phyloP scores from a whole-genome alignment of 169 alveolate genomes.

The Babesia divergens region DNA sequence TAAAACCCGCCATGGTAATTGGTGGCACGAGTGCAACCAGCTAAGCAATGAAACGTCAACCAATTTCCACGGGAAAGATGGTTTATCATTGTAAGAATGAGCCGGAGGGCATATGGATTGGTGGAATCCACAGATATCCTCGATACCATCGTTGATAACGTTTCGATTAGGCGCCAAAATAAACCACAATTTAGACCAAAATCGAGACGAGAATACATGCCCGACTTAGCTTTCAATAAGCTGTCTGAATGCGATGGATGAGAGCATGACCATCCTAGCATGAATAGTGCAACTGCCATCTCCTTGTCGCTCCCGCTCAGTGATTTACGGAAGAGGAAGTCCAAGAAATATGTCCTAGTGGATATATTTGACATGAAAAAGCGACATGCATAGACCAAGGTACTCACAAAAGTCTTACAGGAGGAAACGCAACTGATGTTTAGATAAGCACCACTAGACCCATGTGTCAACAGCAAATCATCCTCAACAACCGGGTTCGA shows the following conservation, averaged over 20 bases:
- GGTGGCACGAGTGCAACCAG: background rate
- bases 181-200: background rate
- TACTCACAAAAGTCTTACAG: slow-evolving; percentile 23
- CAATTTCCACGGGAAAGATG: slow-evolving; percentile 37
- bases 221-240: background rate
- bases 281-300: slow-evolving; percentile 32
- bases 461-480: background rate
- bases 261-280: slow-evolving; percentile 36
- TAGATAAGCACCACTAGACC: background rate
- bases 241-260: background rate
- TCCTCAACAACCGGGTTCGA: background rate
- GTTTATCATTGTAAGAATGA: slow-evolving; percentile 14
- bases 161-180: slow-evolving; percentile 29
- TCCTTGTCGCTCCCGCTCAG: background rate
- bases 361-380: background rate
- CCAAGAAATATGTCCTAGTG: slow-evolving; percentile 23
- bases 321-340: slow-evolving; percentile 43
- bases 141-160: background rate
- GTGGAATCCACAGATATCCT: background rate
- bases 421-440: background rate
- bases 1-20: slow-evolving; percentile 1
- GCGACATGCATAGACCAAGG: slow-evolving; percentile 19
- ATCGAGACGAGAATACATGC: background rate
- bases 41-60: slow-evolving; percentile 22
- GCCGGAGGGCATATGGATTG: slow-evolving; percentile 5